These are phyloP conservation scores for Pseudomassariella vexata DNA, from an alignment of 2,329 filamentous ascomycete genomes.

Conservation along the genomic window DNA sequence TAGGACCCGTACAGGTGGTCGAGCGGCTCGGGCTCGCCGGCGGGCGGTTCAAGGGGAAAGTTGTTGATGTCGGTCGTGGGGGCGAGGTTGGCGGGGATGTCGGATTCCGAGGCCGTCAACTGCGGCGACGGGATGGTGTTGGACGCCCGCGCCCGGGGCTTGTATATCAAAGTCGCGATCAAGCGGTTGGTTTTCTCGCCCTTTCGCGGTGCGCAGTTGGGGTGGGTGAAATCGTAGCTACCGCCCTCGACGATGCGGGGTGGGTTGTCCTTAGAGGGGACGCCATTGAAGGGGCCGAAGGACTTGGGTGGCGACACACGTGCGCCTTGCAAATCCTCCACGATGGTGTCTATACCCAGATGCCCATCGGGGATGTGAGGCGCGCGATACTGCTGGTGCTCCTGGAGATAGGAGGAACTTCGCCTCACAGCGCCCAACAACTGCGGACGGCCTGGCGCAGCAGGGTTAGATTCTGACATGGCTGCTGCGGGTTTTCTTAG, in stretches of 20 bases:
- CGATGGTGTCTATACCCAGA: slow-evolving; percentile 60
- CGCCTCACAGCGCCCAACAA: slow-evolving; percentile 48
- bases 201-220: slow-evolving; percentile 51
- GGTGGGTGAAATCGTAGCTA: slow-evolving; percentile 57
- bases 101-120: slow-evolving; percentile 29
- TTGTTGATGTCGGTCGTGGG: slow-evolving; percentile 52
- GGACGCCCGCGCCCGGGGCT: slow-evolving; percentile 27
- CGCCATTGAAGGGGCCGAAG: slow-evolving; percentile 50
- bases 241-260: slow-evolving; percentile 57
- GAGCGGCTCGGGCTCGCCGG: slow-evolving; percentile 49
- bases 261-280: slow-evolving; percentile 53
- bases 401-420: slow-evolving; percentile 56
- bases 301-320: slow-evolving; percentile 33
- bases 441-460: slow-evolving; percentile 36
- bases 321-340: slow-evolving; percentile 45
- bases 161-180: slow-evolving; percentile 61
- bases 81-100: slow-evolving; percentile 49
- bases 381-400: slow-evolving; percentile 59
- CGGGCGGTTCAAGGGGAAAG: slow-evolving; percentile 54
- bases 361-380: slow-evolving; percentile 47
- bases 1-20: slow-evolving; percentile 63
- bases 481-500: too few species aligned
- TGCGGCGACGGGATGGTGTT: slow-evolving; percentile 29
- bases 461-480: slow-evolving; percentile 24
- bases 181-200: slow-evolving; percentile 45